Evolutionary conservation across 768 basidiomycete genomes (phyloP), one percentile per base, ranked within the genome.

Genomic region (Hygrocybe punicea): DNA sequence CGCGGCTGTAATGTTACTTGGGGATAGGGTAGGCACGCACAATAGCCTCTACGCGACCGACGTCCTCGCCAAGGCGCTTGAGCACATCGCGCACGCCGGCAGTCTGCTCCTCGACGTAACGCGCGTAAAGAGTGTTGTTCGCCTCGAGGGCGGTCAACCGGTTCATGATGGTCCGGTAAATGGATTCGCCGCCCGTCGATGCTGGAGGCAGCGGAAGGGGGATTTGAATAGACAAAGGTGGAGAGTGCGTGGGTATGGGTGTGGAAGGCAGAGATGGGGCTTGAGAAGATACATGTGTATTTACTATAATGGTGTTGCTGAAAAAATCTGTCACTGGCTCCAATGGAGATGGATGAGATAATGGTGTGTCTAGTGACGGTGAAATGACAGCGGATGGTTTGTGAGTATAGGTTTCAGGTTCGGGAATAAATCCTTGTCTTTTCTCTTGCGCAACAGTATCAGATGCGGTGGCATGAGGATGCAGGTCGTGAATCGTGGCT

Each of bases 141-240:
- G 81, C 81, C 70, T 98, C 95, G 13, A 98, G 80, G 6, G 84
- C 82, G 2, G 84, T 82, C 10, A 99, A 79, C 6, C 94, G 86
- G 63, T 97, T 96, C 85, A 95, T 95, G 62, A 98, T 99, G 11
- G 88, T 91, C 7, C 93, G 87, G 65, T 97, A 98, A 61, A 99
- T 94, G 2, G 93, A 95, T 69, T 99, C 97, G 21, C 91, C 91
- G 11, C 81, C 78, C 0, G 71, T 62, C 7, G 65, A 48, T 11
- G 16, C 24, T 17, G 36, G 58, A 53, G 50, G 58, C 51, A 58
- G n/a, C 39, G 55, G 44, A 37, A 8, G 55, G 10, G 7, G 52
- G n/a, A 14, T 51, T 56, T 25, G 46, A 51, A 35, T 55, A 53
- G 36, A 56, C 36, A 16, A 54, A 51, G 29, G 39, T 36, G 42